Conservation (phyloP, 257 asterid genomes). For the Solanum rostratum region DNA sequence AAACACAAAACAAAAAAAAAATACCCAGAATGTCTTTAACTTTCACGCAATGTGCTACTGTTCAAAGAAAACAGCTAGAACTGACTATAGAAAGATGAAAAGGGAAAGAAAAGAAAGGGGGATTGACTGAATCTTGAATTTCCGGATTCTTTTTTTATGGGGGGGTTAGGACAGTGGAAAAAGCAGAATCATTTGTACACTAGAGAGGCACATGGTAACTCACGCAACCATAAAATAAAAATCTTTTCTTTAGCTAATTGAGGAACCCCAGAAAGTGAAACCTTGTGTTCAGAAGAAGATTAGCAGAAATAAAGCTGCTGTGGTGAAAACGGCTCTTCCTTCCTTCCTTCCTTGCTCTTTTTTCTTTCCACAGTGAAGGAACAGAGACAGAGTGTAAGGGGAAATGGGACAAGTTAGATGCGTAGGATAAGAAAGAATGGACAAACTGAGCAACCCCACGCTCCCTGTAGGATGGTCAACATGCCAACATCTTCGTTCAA, state of each 20-base stretch:
- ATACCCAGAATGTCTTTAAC: constrained; percentile 3
- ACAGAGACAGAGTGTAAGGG: constrained; percentile 1
- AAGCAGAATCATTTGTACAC: constrained; percentile 19
- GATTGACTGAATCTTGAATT: constrained; percentile 2
- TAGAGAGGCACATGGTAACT: not conserved
- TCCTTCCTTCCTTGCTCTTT: constrained; percentile 7
- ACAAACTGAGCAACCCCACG: constrained; percentile 7
- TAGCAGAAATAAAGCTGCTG: constrained; percentile 14
- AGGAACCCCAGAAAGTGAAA: constrained; percentile 20
- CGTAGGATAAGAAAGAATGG: constrained; percentile 25
- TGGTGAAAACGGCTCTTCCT: constrained; percentile 54
- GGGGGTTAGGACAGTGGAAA: not conserved
- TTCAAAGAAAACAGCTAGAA: constrained; percentile 22
- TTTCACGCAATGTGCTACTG: constrained; percentile 20
- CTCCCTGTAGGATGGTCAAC: constrained; percentile 9
- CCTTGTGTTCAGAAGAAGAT: not conserved
- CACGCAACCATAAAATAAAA: not conserved
- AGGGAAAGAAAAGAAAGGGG: constrained; percentile 24
- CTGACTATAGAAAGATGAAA: constrained; percentile 21
- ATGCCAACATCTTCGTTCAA: constrained; percentile 1
- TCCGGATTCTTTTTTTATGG: not conserved
- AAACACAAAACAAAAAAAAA: constrained; percentile 17
- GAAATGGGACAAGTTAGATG: not conserved
- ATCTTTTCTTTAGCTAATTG: not conserved
- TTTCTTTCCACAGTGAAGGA: not conserved